Base-by-base conservation (phyloP, 345 rosid genomes). In the Acer saccharum region DNA sequence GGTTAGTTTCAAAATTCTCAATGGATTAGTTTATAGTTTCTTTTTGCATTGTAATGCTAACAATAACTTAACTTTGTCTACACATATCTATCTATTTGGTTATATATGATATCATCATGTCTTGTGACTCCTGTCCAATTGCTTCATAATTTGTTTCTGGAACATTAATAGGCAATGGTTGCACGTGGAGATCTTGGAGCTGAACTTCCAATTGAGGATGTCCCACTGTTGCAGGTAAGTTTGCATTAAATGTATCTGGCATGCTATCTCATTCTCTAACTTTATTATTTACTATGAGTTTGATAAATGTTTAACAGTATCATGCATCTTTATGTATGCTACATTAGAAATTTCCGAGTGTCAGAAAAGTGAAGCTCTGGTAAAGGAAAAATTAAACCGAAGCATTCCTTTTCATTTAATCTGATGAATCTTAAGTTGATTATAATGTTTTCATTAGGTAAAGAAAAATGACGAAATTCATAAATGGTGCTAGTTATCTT, bases 141-240 rank as follows among this genome's bases (percentile, higher is more conserved):
- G 65, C 20, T 65, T 69, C 43, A 27, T 72, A 43, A 74, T 52
- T 69, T 39, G 43, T 54, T 52, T 48, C 69, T 23, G 32, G 39
- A 76, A 71, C 73, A 43, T 80, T 80, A 64, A 60, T 71, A 93
- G 98, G 99, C 99, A 64, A 93, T 95, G 98, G 99, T 95, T 86
- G 99, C 99, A 75, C 98, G 99, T 79, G 99, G 98, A 86, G 98
- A 95, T 85, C 97, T 95, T 78, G 99, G 99, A 74, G 98, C 98
- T 82, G 99, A 95, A 85, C 99, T 95, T 87, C 99, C 99, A 81
- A 89, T 93, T 58, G 99, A 95, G 81, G 99, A 95, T 57, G 98
- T 93, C 69, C 98, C 99, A 9, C 75, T 95, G 72, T 87, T 95
- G 89, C 99, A 95, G 97, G 99, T 95, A 83, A 80, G 29, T 75